Base-by-base conservation (phyloP, 2,329 filamentous ascomycete species). In the Cytospora paraplurivora region DNA sequence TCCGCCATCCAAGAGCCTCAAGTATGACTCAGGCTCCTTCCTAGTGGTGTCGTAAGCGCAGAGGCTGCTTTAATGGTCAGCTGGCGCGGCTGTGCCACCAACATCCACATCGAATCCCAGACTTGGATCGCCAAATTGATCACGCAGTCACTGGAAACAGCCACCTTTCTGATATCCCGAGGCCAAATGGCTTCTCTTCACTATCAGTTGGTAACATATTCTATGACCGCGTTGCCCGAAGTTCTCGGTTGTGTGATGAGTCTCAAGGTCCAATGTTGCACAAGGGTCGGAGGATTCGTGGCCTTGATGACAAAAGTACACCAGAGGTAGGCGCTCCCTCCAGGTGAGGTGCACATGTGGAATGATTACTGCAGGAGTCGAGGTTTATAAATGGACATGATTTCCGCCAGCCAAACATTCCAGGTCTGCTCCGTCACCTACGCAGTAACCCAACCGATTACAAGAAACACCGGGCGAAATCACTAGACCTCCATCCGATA, bases 81-180 rank as follows among this genome's bases (percentile, higher is more conserved):
- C 44, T 47, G 44, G 44, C 44, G 44, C n/a, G 44, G 44, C 44
- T 47, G 44, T 47, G 44, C 44, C 44, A 47, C 44, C n/a, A n/a
- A 44, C 44, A 21, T 19, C 41, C n/a, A 44, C 17, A 19, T 15
- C 38, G 6, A 19, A 44, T n/a, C 17, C 17, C 41, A 44, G 7
- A 44, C 7, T 27, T 27, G 27, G 27, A 27, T 27, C 27, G 2
- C 27, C 27, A 27, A 27, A 27, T 27, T 27, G 27, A 27, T 27
- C 44, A 47, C n/a, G n/a, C 35, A n/a, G 44, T 19, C 5, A 19
- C n/a, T 1, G n/a, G 8, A 7, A 19, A 19, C 12, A 12, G 3
- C n/a, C 44, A 47, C 10, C 44, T 19, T 5, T 4, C 44, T 21
- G 17, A 3, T 10, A 2, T 37, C 12, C 8, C 35, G 12, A 37